Conservation (phyloP, 306 rosid genomes). For the Myrica gale region DNA sequence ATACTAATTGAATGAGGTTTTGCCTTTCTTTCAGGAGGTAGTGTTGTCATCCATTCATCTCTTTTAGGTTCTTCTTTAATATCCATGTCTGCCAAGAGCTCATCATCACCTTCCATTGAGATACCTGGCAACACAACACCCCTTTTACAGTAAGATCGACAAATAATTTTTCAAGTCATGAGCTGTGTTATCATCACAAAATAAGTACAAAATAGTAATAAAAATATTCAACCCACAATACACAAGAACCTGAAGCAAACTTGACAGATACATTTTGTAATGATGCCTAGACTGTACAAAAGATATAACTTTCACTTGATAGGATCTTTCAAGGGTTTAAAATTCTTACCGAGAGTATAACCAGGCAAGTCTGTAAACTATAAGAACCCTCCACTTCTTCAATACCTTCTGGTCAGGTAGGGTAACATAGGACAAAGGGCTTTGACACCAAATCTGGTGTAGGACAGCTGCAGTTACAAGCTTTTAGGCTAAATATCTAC, state of each 20-base stretch:
- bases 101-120: constrained; percentile 98
- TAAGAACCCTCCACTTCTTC: no score
- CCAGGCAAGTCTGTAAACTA: no score
- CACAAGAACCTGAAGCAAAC: background rate
- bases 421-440: no score
- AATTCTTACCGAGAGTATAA: background rate
- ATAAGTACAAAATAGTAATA: background rate
- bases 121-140: constrained; percentile 53
- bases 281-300: background rate
- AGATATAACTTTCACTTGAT: no score
- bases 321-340: background rate
- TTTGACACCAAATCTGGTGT: no score
- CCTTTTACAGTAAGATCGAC: constrained; percentile 26
- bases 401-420: no score
- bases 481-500: no score
- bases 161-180: constrained; percentile 23
- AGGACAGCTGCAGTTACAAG: no score
- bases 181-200: background rate
- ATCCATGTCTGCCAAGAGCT: constrained; percentile 70
- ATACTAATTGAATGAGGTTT: constrained; percentile 26
- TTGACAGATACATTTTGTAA: background rate
- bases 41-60: constrained; percentile 95
- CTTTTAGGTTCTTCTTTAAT: constrained; percentile 70
- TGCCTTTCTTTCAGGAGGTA: constrained; percentile 89
- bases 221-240: constrained; percentile 1